Conservation (phyloP, 495 filamentous ascomycete species). For the Penicillium manginii region DNA sequence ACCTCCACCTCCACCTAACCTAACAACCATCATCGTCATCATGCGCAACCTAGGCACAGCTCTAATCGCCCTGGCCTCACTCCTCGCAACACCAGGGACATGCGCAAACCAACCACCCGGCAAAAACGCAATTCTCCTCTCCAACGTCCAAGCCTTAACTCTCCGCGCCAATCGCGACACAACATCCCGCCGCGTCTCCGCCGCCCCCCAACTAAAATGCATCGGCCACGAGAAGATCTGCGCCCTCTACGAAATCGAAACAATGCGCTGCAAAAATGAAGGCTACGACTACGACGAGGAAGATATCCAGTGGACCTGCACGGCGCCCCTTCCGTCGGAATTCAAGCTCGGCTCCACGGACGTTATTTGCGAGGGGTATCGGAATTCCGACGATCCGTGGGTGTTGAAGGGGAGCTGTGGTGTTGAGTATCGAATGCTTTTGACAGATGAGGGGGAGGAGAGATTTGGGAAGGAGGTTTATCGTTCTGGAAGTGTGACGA, state of each 20-base stretch:
- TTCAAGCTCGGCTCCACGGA: slow-evolving; percentile 91
- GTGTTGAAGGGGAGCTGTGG: slow-evolving; percentile 89
- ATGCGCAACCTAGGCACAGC: neutral
- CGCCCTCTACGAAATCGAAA: slow-evolving; percentile 69
- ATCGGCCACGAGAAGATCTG: slow-evolving; percentile 63
- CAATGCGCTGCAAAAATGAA: slow-evolving; percentile 86
- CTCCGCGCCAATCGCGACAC: slow-evolving; percentile 67
- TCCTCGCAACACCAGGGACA: slow-evolving; percentile 32
- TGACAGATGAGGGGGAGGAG: slow-evolving; percentile 81
- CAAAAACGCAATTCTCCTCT: slow-evolving; percentile 70
- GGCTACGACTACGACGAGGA: slow-evolving; percentile 70
- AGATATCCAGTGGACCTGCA: slow-evolving; percentile 89
- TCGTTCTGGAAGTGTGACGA: neutral
- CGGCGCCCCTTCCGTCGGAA: slow-evolving; percentile 74
- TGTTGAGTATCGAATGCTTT: slow-evolving; percentile 82
- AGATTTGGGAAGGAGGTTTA: slow-evolving; percentile 55
- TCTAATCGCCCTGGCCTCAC: neutral
- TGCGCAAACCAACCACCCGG: slow-evolving; percentile 43
- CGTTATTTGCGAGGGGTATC: slow-evolving; percentile 91
- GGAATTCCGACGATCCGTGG: slow-evolving; percentile 72
- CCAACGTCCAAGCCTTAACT: slow-evolving; percentile 76
- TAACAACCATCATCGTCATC: neutral
- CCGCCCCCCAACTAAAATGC: slow-evolving; percentile 85
- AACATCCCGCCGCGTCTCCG: slow-evolving; percentile 70
- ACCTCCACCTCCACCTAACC: neutral